Conservation (phyloP, 164 flowering plant species). For the Annona squamosa region DNA sequence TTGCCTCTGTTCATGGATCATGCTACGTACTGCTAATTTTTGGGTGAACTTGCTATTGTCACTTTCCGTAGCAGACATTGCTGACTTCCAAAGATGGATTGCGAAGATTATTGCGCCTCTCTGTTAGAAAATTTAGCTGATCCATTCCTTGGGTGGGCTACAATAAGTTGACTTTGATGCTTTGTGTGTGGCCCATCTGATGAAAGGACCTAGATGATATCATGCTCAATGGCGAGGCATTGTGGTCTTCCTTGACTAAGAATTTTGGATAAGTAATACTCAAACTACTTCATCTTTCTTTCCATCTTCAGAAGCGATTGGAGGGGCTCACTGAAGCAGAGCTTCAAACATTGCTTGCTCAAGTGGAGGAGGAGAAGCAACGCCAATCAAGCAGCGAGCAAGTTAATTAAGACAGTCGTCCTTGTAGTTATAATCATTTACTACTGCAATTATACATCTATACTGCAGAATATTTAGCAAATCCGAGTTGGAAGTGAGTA, state of each 20-base stretch:
- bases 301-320: slow-evolving; percentile 60
- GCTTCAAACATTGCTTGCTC: slow-evolving; percentile 67
- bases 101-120: too few species aligned
- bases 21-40: background rate
- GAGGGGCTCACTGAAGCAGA: slow-evolving; percentile 88
- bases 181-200: background rate
- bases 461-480: background rate
- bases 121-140: background rate
- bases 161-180: background rate
- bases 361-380: slow-evolving; percentile 86
- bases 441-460: background rate
- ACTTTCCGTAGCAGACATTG: too few species aligned
- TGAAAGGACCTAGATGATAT: background rate
- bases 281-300: background rate
- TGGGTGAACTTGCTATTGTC: background rate
- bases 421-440: background rate
- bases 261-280: background rate
- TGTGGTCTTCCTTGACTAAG: background rate
- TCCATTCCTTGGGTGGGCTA: background rate
- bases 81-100: too few species aligned
- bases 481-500: background rate
- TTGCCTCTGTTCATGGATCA: background rate
- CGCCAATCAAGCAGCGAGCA: slow-evolving; percentile 41
- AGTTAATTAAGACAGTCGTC: slow-evolving; percentile 17
- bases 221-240: background rate